Conservation (phyloP, 139 green algal species). For the Chlorella sp. region DNA sequence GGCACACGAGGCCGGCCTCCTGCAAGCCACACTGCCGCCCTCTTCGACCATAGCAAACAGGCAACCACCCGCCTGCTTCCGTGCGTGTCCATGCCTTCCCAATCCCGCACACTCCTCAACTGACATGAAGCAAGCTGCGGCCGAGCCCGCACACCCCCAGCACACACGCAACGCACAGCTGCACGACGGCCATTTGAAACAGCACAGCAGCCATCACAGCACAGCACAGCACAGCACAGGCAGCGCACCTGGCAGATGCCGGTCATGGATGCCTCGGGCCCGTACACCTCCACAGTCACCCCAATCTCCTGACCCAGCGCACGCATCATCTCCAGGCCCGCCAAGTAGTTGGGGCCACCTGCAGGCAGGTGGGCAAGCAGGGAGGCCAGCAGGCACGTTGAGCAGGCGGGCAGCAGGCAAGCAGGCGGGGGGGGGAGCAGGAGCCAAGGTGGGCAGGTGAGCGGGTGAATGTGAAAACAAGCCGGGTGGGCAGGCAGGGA, state of each 20-base stretch:
- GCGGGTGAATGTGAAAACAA: neutral
- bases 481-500: no score
- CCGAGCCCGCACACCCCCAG: no score
- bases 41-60: no score
- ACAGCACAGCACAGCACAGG: neutral
- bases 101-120: no score
- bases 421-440: neutral
- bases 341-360: constrained; percentile 89
- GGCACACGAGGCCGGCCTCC: no score
- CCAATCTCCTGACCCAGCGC: constrained; percentile 74
- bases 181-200: no score
- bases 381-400: neutral
- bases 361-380: neutral
- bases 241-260: constrained; percentile 76
- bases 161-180: no score
- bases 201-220: neutral
- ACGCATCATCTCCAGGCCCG: constrained; percentile 82
- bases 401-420: neutral
- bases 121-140: no score
- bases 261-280: constrained; percentile 92
- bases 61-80: no score
- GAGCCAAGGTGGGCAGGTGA: neutral
- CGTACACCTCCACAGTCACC: constrained; percentile 84
- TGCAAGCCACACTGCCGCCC: no score
- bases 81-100: no score